Percentiles rank a stretch among this genome's conserved stretches.
Conservation (phyloP, 768 basidiomycete species). For the Brasilioporus rufonigricans region DNA sequence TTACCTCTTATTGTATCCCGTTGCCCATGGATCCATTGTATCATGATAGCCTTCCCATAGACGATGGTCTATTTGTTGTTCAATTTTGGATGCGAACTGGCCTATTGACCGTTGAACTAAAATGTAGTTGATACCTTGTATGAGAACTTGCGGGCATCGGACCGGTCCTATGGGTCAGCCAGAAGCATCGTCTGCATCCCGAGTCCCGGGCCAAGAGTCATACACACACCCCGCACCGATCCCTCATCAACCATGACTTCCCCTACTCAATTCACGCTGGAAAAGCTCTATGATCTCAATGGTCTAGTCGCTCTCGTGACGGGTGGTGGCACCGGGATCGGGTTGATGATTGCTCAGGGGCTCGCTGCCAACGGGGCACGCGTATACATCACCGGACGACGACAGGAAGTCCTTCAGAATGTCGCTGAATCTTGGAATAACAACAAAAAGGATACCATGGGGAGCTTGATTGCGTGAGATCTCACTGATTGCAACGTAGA, state of each 20-base stretch:
- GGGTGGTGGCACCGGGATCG: slow-evolving; percentile 52
- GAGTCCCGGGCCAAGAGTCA: no score
- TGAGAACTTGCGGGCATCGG: neutral
- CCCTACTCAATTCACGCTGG: slow-evolving; percentile 20
- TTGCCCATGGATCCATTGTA: slow-evolving; percentile 3
- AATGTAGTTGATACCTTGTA: neutral
- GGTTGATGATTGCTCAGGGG: slow-evolving; percentile 67
- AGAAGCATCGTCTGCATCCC: no score
- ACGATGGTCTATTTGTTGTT: slow-evolving; percentile 6
- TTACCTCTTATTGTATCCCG: slow-evolving; percentile 1
- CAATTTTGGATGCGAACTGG: slow-evolving; percentile 1
- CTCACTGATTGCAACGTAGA: neutral
- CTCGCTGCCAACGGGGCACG: slow-evolving; percentile 76
- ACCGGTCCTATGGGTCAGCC: neutral
- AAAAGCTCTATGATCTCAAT: slow-evolving; percentile 47
- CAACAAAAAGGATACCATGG: slow-evolving; percentile 36
- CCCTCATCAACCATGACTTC: slow-evolving; percentile 18
- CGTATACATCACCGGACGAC: slow-evolving; percentile 76
- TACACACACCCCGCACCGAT: neutral
- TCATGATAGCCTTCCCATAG: neutral
- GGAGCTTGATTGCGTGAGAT: slow-evolving; percentile 59
- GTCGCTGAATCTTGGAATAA: slow-evolving; percentile 48
- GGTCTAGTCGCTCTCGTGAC: slow-evolving; percentile 55
- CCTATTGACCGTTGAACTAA: neutral
- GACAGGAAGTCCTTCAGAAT: slow-evolving; percentile 61